These are phyloP conservation scores for Moesziomyces sp. DNA, from an alignment of 1,284 basidiomycete species.

Conservation along the genomic window DNA sequence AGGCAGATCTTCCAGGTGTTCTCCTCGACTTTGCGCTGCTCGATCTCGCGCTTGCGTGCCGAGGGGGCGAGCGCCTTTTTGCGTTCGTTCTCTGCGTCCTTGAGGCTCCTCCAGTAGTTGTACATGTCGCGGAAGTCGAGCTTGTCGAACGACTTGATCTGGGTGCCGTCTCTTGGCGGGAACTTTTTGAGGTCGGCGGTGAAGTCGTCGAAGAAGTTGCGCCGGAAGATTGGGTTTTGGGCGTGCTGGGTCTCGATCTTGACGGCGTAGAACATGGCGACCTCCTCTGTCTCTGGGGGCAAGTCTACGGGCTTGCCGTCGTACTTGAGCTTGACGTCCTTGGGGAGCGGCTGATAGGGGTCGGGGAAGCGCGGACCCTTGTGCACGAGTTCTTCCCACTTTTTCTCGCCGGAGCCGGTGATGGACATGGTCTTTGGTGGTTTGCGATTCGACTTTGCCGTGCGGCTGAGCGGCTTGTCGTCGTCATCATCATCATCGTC, in stretches of 20 bases:
- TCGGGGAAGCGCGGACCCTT: conserved; percentile 96
- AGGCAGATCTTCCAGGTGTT: conserved; percentile 84
- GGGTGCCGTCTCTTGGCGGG: conserved; percentile 80
- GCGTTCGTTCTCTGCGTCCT: conserved; percentile 86
- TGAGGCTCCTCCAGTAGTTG: conserved; percentile 76
- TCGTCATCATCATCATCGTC: conserved; percentile 69
- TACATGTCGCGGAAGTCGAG: conserved; percentile 97
- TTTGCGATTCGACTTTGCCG: conserved; percentile 32
- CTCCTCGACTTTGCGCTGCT: conserved; percentile 87
- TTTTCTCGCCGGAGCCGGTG: conserved; percentile 64
- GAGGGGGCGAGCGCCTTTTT: conserved; percentile 82
- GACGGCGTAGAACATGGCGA: conserved; percentile 94
- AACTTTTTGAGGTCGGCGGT: conserved; percentile 79
- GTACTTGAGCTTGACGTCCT: conserved; percentile 92
- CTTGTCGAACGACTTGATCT: conserved; percentile 80
- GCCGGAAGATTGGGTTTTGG: conserved; percentile 86
- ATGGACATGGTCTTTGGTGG: conserved; percentile 47
- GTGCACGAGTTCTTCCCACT: conserved; percentile 94
- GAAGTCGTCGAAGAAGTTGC: conserved; percentile 97
- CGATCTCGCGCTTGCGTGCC: conserved; percentile 73
- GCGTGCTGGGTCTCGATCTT: conserved; percentile 94
- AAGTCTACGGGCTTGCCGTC: conserved; percentile 84
- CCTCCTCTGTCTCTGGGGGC: conserved; percentile 89
- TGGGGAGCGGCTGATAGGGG: conserved; percentile 86
- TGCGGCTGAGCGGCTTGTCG: conserved; percentile 69